Evolutionary conservation across 495 filamentous ascomycete species (phyloP).

Genomic region (Penicillium subrubescens): DNA sequence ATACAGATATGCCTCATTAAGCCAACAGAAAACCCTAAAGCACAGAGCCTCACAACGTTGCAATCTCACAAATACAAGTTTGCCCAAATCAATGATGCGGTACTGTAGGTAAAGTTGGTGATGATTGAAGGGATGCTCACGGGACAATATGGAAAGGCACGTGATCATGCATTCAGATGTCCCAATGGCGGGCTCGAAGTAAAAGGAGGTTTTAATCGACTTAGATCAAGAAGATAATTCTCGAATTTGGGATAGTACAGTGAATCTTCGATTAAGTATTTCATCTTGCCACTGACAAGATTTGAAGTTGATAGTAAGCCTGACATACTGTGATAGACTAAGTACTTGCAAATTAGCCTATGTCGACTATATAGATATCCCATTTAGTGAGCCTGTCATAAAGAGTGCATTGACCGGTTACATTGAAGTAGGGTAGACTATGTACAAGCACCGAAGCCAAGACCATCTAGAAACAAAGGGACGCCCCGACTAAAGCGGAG

Average conservation of each 20-base stretch:
- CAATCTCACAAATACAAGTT: background rate
- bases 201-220: no score
- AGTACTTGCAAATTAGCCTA: background rate
- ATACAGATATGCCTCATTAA: background rate
- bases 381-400: background rate
- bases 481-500: slow-evolving; percentile 10
- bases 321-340: background rate
- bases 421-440: slow-evolving; percentile 4
- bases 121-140: background rate
- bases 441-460: slow-evolving; percentile 12
- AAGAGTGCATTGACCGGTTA: background rate
- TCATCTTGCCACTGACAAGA: no score
- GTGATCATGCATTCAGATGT: no score
- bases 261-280: no score
- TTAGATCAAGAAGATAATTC: no score
- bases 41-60: background rate
- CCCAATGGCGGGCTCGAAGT: no score
- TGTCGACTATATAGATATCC: background rate
- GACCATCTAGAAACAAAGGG: slow-evolving; percentile 12
- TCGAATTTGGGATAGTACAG: no score
- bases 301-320: background rate
- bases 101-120: background rate
- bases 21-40: background rate
- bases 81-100: background rate
- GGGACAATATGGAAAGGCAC: background rate